Evolutionary conservation across 345 rosid species (phyloP).

Genomic region (Bruguiera gymnorhiza): DNA sequence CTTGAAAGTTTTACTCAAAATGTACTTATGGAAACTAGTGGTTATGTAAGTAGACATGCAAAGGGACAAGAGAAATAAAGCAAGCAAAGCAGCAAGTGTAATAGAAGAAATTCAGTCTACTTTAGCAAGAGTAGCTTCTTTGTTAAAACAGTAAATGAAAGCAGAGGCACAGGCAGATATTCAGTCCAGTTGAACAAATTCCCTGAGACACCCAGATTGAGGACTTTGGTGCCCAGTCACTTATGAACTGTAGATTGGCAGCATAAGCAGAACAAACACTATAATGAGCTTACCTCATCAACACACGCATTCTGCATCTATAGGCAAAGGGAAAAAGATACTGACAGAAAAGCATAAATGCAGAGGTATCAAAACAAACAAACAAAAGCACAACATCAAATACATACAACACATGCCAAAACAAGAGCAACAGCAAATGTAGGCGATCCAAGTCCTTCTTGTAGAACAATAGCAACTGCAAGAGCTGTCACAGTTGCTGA

Average conservation of each 20-base stretch:
- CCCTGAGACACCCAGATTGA: neutral
- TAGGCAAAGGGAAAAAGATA: neutral
- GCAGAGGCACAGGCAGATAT: neutral
- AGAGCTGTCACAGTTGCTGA: conserved; percentile 61
- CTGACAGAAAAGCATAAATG: neutral
- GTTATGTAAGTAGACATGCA: neutral
- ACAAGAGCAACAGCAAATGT: conserved; percentile 53
- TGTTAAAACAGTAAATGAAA: neutral
- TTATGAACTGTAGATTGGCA: neutral
- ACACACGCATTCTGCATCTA: neutral
- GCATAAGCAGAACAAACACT: neutral
- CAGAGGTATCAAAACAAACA: conserved; percentile 17
- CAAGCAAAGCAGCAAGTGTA: neutral
- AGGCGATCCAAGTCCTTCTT: conserved; percentile 48
- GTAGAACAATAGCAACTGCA: conserved; percentile 47
- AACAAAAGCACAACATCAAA: conserved; percentile 16
- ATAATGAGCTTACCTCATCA: neutral
- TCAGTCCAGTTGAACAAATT: neutral
- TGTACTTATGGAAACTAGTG: neutral
- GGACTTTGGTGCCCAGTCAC: neutral
- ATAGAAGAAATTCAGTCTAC: neutral
- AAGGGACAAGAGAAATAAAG: neutral
- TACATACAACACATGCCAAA: conserved; percentile 66
- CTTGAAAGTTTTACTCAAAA: conserved; percentile 7
- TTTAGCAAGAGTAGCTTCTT: neutral